Evolutionary conservation across 2,329 filamentous ascomycete genomes (phyloP).

Genomic region (Colletotrichum sp.): DNA sequence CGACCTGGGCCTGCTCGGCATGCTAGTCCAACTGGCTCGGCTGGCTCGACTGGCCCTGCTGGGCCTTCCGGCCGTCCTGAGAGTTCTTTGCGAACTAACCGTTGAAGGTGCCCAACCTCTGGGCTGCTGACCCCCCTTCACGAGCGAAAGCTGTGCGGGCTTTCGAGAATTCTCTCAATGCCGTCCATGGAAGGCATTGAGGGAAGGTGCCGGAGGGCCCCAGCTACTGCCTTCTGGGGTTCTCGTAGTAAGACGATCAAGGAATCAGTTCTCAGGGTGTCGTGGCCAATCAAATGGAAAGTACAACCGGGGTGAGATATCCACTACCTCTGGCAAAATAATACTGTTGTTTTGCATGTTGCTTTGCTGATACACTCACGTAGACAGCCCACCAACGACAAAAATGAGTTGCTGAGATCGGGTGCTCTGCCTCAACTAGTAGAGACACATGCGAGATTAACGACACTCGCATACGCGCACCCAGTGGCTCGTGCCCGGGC

Average conservation of each 20-base stretch:
- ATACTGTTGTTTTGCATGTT: no score
- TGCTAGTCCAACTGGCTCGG: no score
- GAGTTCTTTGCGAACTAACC: no score
- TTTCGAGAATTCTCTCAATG: background rate
- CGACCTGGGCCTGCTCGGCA: no score
- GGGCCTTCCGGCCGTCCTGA: no score
- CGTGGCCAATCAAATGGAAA: no score
- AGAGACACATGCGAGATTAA: background rate
- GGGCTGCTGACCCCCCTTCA: background rate
- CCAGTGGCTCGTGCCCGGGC: background rate
- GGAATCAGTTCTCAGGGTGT: no score
- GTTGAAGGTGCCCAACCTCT: background rate
- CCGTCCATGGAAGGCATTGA: background rate
- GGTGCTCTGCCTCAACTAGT: background rate
- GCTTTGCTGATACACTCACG: no score
- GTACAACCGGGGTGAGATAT: no score
- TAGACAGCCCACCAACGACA: background rate
- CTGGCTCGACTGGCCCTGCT: no score
- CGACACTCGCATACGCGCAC: background rate
- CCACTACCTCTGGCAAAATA: no score
- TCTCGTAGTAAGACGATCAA: background rate
- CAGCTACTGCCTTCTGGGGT: background rate
- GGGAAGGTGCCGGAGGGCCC: background rate
- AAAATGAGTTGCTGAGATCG: background rate
- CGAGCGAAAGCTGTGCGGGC: background rate